Conservation (phyloP, 169 alveolate species). For the Eimeria mitis region DNA sequence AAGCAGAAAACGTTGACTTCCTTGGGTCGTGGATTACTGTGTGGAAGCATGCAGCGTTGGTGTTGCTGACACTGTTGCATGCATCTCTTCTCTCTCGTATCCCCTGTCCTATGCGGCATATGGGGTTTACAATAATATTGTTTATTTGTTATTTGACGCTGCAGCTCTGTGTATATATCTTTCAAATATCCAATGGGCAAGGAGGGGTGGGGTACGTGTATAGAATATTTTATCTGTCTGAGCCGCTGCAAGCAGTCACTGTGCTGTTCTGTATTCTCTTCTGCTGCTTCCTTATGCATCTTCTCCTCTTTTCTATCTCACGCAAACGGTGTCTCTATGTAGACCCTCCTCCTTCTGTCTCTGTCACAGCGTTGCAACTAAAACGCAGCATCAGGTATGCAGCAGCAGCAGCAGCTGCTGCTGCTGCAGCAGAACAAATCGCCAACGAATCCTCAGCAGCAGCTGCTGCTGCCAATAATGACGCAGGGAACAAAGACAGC, state of each 20-base stretch:
- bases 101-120: slow-evolving; percentile 72
- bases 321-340: slow-evolving; percentile 53
- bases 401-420: slow-evolving; percentile 64
- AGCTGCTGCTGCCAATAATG: neutral
- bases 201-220: slow-evolving; percentile 76
- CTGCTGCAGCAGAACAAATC: slow-evolving; percentile 58
- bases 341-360: slow-evolving; percentile 77
- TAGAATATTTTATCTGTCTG: slow-evolving; percentile 30
- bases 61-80: slow-evolving; percentile 67
- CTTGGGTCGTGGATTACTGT: slow-evolving; percentile 67
- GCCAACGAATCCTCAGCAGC: slow-evolving; percentile 18
- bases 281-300: slow-evolving; percentile 18
- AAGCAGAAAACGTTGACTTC: slow-evolving; percentile 44
- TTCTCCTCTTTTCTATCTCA: slow-evolving; percentile 2
- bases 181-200: slow-evolving; percentile 68
- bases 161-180: slow-evolving; percentile 57
- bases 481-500: neutral
- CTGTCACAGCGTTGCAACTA: slow-evolving; percentile 63
- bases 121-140: slow-evolving; percentile 34
- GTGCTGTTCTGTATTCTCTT: slow-evolving; percentile 26
- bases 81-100: slow-evolving; percentile 70
- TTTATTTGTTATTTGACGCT: slow-evolving; percentile 26
- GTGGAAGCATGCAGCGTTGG: slow-evolving; percentile 68
- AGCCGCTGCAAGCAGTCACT: slow-evolving; percentile 16
- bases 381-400: slow-evolving; percentile 64